Percentiles rank a stretch among this genome's conserved stretches.
phyloP scores from a whole-genome alignment of 2,329 filamentous ascomycete species.

The Penicillium verrucosum region DNA sequence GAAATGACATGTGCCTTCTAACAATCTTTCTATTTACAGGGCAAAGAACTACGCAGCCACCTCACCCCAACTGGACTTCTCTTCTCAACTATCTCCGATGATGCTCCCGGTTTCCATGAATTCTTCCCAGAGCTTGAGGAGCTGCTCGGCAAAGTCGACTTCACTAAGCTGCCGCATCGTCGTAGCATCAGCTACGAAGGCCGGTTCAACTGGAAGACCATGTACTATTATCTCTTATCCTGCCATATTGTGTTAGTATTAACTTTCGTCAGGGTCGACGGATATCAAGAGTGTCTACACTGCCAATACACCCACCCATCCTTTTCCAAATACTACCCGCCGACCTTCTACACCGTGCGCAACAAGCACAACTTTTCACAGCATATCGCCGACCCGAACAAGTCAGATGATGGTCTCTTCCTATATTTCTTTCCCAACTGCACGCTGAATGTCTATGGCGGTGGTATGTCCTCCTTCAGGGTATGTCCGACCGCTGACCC shows the following conservation, averaged over 20 bases:
- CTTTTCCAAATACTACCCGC: slow-evolving; percentile 55
- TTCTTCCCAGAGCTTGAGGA: slow-evolving; percentile 54
- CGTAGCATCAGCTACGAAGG: slow-evolving; percentile 55
- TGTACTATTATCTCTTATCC: slow-evolving; percentile 35
- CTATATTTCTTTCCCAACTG: slow-evolving; percentile 59
- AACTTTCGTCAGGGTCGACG: slow-evolving; percentile 47
- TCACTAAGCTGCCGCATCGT: slow-evolving; percentile 52
- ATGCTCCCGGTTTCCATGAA: slow-evolving; percentile 50
- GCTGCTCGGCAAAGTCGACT: slow-evolving; percentile 51
- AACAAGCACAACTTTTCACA: slow-evolving; percentile 56
- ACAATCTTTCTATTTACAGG: slow-evolving; percentile 1
- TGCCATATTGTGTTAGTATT: not conserved
- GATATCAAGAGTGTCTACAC: slow-evolving; percentile 58
- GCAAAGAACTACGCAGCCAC: slow-evolving; percentile 31
- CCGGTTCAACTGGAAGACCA: slow-evolving; percentile 59
- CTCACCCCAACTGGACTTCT: slow-evolving; percentile 53
- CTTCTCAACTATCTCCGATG: slow-evolving; percentile 51
- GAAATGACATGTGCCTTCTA: not conserved
- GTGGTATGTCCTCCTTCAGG: slow-evolving; percentile 57
- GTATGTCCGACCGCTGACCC: slow-evolving; percentile 53
- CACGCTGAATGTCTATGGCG: slow-evolving; percentile 57
- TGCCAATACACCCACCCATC: slow-evolving; percentile 58
- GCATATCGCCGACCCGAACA: slow-evolving; percentile 54
- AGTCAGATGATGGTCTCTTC: slow-evolving; percentile 54
- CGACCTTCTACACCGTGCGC: slow-evolving; percentile 54